These are phyloP conservation scores for Cordyceps cateniannulata DNA, from an alignment of 2,329 filamentous ascomycete species.

Conservation along the genomic window DNA sequence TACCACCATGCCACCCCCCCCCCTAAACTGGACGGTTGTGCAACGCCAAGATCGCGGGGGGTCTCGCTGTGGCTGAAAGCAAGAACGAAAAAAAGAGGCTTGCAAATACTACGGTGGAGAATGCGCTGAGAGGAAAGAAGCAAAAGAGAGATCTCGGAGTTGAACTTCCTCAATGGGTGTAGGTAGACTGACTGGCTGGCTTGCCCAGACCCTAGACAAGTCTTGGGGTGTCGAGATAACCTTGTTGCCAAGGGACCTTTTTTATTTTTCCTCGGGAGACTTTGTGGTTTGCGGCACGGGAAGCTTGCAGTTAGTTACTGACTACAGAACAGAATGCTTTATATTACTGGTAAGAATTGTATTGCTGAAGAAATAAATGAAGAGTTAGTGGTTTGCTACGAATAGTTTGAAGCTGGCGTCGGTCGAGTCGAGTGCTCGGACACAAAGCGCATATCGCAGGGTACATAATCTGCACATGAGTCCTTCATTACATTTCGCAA, in stretches of 20 bases:
- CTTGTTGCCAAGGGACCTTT: conserved; percentile 1
- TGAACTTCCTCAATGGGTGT: conserved; percentile 11
- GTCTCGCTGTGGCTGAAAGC: neutral
- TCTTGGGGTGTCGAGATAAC: neutral
- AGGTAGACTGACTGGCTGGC: neutral
- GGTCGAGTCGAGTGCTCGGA: too few relatives aligned
- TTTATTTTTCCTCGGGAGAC: neutral
- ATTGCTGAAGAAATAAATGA: neutral
- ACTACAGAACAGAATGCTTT: too few relatives aligned
- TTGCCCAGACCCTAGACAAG: conserved; percentile 5
- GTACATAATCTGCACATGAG: too few relatives aligned
- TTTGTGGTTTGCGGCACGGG: neutral
- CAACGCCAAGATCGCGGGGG: conserved; percentile 12
- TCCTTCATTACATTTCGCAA: too few relatives aligned
- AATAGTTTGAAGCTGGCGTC: too few relatives aligned
- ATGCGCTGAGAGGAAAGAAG: neutral
- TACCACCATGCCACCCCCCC: too few relatives aligned
- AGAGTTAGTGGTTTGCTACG: too few relatives aligned
- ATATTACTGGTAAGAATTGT: neutral
- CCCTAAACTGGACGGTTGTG: neutral
- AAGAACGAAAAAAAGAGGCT: too few relatives aligned
- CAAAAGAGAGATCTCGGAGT: conserved; percentile 1
- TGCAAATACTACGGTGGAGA: neutral
- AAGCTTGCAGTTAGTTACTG: too few relatives aligned
- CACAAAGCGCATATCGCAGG: too few relatives aligned